phyloP scores from a whole-genome alignment of 768 basidiomycete species.

The Austroboletus eburneus region DNA sequence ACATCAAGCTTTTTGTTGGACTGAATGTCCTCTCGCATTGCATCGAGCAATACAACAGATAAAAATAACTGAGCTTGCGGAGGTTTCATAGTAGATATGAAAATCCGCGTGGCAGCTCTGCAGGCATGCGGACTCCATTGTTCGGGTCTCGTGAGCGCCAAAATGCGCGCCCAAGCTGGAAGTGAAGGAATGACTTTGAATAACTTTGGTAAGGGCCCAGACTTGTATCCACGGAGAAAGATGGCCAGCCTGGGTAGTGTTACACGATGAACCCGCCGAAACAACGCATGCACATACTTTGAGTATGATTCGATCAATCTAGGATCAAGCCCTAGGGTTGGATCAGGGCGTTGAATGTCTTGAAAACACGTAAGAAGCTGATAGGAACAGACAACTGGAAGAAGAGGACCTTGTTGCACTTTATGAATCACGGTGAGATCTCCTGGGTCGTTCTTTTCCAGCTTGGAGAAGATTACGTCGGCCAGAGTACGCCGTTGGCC shows the following conservation, averaged over 20 bases:
- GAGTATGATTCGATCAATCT: constrained; percentile 90
- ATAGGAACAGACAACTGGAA: neutral
- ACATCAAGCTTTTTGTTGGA: constrained; percentile 86
- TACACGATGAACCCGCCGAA: neutral
- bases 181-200: constrained; percentile 98
- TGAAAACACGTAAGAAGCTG: constrained; percentile 5
- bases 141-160: constrained; percentile 89
- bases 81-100: constrained; percentile 96
- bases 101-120: constrained; percentile 89
- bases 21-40: constrained; percentile 83
- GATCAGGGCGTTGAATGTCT: constrained; percentile 63
- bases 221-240: constrained; percentile 85
- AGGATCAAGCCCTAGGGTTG: constrained; percentile 84
- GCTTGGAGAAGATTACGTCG: constrained; percentile 94
- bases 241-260: constrained; percentile 63
- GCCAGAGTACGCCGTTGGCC: constrained; percentile 83
- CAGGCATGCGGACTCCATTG: constrained; percentile 96
- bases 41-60: constrained; percentile 86
- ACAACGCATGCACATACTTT: constrained; percentile 59
- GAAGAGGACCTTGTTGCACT: constrained; percentile 49
- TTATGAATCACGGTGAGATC: constrained; percentile 56
- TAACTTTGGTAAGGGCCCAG: constrained; percentile 90
- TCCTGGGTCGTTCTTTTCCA: constrained; percentile 61
- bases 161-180: constrained; percentile 92
- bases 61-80: constrained; percentile 90